Evolutionary conservation across 768 basidiomycete species (phyloP).

Genomic region (Porpolomopsis calyptriformis): DNA sequence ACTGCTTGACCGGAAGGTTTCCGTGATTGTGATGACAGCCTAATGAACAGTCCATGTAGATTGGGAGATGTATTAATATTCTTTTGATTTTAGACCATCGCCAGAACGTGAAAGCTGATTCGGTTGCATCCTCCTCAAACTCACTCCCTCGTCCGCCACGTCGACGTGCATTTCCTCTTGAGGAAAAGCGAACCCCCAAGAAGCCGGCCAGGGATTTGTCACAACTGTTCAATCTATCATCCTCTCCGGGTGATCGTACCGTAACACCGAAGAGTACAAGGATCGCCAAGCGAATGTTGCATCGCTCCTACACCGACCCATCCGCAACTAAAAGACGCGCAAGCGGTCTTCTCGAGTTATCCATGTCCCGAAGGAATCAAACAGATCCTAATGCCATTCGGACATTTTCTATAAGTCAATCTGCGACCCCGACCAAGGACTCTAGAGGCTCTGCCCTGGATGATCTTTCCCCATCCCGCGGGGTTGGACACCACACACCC

Average conservation of each 20-base stretch:
- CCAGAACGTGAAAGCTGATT: neutral
- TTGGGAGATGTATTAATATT: too few relatives aligned
- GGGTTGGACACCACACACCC: slow-evolving; percentile 14
- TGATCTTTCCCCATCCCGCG: neutral
- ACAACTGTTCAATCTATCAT: slow-evolving; percentile 26
- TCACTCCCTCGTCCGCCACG: neutral
- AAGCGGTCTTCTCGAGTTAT: neutral
- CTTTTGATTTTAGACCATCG: too few relatives aligned
- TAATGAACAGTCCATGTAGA: too few relatives aligned
- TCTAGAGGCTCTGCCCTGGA: neutral
- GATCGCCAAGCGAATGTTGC: slow-evolving; percentile 62
- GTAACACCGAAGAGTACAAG: slow-evolving; percentile 13
- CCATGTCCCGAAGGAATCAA: neutral
- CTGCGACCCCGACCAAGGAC: neutral
- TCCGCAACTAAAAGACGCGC: slow-evolving; percentile 28
- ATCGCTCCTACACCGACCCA: slow-evolving; percentile 55
- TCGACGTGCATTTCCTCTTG: neutral
- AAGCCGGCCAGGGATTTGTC: slow-evolving; percentile 34
- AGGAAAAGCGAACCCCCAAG: neutral
- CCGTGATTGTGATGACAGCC: too few relatives aligned
- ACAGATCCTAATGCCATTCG: neutral
- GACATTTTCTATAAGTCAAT: neutral
- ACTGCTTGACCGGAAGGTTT: too few relatives aligned
- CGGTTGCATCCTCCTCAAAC: neutral
- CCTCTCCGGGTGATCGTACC: slow-evolving; percentile 7